Percentiles rank a stretch among this genome's conserved stretches.
phyloP scores from a whole-genome alignment of 805 yeast species.

The Metschnikowia lochheadii region DNA sequence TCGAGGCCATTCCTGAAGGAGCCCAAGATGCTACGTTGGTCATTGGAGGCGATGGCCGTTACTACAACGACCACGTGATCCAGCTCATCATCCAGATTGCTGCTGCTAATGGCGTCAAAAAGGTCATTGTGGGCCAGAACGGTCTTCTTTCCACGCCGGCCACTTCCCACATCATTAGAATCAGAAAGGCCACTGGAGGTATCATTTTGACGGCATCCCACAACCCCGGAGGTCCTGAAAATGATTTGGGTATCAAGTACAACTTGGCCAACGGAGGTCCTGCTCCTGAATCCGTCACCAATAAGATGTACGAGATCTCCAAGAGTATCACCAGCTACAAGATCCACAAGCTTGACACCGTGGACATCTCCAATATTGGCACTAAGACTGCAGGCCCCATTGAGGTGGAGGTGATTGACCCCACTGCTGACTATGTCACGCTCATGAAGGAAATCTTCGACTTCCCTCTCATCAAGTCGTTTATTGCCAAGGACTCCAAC shows the following conservation, averaged over 20 bases:
- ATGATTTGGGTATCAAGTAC: constrained; percentile 94
- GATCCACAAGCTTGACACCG: constrained; percentile 54
- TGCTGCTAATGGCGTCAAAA: constrained; percentile 87
- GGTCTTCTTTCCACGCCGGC: constrained; percentile 95
- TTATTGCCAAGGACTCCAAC: constrained; percentile 50
- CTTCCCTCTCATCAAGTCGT: constrained; percentile 70
- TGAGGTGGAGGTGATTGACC: constrained; percentile 75
- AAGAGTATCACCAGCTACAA: constrained; percentile 57
- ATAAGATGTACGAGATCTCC: constrained; percentile 74
- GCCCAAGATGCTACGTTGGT: constrained; percentile 68
- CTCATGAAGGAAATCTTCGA: constrained; percentile 86
- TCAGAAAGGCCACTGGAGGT: constrained; percentile 78
- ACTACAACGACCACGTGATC: constrained; percentile 76
- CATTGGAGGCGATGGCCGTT: constrained; percentile 97
- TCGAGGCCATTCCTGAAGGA: constrained; percentile 90
- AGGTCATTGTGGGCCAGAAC: constrained; percentile 79
- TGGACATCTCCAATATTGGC: constrained; percentile 65
- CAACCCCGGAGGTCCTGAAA: constrained; percentile 94
- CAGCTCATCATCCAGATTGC: constrained; percentile 78
- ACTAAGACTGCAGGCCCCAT: constrained; percentile 49
- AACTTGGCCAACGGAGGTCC: constrained; percentile 96
- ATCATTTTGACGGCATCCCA: constrained; percentile 95
- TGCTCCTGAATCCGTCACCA: constrained; percentile 92
- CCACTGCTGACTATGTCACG: constrained; percentile 71
- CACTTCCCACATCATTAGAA: constrained; percentile 87